phyloP scores from a whole-genome alignment of 371 early-diverging fungal species.

The Syncephalastrum racemosum region DNA sequence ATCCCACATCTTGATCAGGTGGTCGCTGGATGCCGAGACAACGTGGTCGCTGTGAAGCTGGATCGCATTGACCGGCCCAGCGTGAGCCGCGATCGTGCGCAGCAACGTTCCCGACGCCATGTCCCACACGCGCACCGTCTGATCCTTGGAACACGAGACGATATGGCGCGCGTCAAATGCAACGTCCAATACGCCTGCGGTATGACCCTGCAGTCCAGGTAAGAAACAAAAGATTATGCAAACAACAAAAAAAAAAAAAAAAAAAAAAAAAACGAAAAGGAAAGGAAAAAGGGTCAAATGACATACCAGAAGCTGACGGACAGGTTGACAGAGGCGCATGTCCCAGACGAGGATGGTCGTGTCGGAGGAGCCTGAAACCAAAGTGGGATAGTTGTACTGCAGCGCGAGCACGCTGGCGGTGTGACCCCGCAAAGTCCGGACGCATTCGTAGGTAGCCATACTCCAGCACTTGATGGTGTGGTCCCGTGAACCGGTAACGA shows the following conservation, averaged over 20 bases:
- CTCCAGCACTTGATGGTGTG: conserved; percentile 83
- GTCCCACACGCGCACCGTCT: conserved; percentile 87
- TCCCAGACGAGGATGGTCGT: conserved; percentile 86
- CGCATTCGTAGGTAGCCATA: conserved; percentile 57
- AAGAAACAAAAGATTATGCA: not conserved
- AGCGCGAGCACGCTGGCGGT: conserved; percentile 86
- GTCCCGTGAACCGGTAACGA: conserved; percentile 95
- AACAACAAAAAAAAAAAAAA: too few species aligned
- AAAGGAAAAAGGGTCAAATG: not conserved
- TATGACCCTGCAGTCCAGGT: conserved; percentile 55
- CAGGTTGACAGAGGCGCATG: conserved; percentile 40
- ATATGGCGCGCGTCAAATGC: conserved; percentile 70
- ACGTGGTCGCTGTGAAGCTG: conserved; percentile 66
- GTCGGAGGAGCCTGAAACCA: conserved; percentile 95
- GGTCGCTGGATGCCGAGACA: conserved; percentile 88
- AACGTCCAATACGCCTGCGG: conserved; percentile 78
- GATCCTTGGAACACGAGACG: conserved; percentile 92
- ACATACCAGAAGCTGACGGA: conserved; percentile 42
- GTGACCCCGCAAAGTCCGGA: conserved; percentile 81
- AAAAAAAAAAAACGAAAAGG: not conserved
- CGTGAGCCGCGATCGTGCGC: conserved; percentile 74
- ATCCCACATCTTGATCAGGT: conserved; percentile 86
- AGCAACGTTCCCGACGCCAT: conserved; percentile 45
- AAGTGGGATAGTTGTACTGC: conserved; percentile 73
- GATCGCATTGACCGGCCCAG: conserved; percentile 88